A percentile compares a stretch with the other conserved stretches of the same genome.
phyloP scores from a whole-genome alignment of 2,329 filamentous ascomycete species.

The Arthrobotrys conoides region DNA sequence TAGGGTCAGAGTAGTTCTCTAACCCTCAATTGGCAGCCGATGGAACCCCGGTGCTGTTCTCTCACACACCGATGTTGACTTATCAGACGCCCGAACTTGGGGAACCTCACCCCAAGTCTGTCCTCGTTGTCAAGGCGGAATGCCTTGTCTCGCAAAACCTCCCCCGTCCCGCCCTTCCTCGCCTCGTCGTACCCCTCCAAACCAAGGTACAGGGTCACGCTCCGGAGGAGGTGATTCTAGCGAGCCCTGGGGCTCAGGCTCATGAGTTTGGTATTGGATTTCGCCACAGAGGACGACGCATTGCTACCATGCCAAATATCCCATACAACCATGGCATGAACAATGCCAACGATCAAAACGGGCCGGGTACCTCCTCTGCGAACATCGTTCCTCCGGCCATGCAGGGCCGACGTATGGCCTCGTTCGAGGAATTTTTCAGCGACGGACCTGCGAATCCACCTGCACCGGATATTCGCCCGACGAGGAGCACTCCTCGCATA shows the following conservation, averaged over 20 bases:
- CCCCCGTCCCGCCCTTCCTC: too few species aligned
- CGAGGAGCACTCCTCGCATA: neutral
- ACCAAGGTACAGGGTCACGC: neutral
- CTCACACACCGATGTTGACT: conserved; percentile 20
- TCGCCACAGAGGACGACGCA: neutral
- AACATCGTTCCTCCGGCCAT: neutral
- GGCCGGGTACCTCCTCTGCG: neutral
- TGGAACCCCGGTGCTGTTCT: conserved; percentile 24
- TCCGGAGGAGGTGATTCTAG: too few species aligned
- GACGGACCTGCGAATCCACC: neutral
- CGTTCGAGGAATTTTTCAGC: neutral
- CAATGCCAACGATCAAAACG: neutral
- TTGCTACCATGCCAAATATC: conserved; percentile 18
- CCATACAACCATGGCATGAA: neutral
- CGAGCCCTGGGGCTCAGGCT: too few species aligned
- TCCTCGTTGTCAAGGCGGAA: conserved; percentile 29
- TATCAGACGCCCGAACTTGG: neutral
- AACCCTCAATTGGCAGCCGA: conserved; percentile 10
- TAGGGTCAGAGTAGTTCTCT: conserved; percentile 38
- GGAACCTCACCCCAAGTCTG: neutral
- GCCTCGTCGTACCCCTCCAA: too few species aligned
- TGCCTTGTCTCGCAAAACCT: conserved; percentile 12
- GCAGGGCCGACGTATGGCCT: neutral
- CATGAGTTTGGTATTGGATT: conserved; percentile 6
- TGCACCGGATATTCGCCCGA: neutral